These are phyloP conservation scores for Sclerotinia minor DNA, from an alignment of 2,329 filamentous ascomycete genomes.

Conservation along the genomic window DNA sequence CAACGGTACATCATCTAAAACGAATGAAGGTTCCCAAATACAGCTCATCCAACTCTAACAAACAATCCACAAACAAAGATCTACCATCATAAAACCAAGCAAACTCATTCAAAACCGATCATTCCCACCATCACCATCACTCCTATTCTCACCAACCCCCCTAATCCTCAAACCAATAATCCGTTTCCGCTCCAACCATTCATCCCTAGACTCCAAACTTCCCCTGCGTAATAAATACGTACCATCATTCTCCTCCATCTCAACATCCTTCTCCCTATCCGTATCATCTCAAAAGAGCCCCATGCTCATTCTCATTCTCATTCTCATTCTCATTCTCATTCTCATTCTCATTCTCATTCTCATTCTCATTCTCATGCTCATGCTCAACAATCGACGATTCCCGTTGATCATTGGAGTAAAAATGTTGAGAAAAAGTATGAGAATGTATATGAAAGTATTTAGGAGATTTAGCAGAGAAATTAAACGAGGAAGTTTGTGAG, in stretches of 20 bases:
- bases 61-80: background rate
- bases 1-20: background rate
- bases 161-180: slow-evolving; percentile 5
- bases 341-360: background rate
- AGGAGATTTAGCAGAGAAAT: background rate
- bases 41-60: background rate
- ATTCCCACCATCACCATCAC: background rate
- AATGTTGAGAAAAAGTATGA: background rate
- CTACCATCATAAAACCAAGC: too few species aligned
- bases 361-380: slow-evolving; percentile 4
- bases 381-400: background rate
- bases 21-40: background rate
- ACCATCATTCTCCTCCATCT: background rate
- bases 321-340: background rate
- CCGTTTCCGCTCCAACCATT: slow-evolving; percentile 9
- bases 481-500: background rate
- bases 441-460: background rate
- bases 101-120: background rate
- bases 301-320: background rate
- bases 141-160: background rate
- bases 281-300: background rate
- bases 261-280: background rate
- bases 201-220: slow-evolving; percentile 15
- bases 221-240: slow-evolving; percentile 19
- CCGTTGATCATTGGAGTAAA: background rate